Conservation (phyloP, 805 yeast genomes). For the Candida loeiensis region DNA sequence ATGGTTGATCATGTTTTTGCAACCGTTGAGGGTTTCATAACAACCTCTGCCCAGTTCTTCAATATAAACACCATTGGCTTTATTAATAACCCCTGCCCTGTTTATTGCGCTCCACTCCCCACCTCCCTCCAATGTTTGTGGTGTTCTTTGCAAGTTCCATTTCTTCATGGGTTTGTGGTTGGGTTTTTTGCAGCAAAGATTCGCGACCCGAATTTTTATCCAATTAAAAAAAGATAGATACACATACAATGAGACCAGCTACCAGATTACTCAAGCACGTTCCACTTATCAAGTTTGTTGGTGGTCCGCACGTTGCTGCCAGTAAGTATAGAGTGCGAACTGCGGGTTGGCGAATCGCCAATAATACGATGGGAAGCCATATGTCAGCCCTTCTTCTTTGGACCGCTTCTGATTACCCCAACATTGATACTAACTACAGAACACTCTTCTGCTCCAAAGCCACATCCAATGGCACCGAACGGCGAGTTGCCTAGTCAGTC, state of each 20-base stretch:
- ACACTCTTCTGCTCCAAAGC: conserved; percentile 22
- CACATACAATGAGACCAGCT: conserved; percentile 29
- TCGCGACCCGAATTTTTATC: not conserved
- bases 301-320: conserved; percentile 62
- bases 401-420: not conserved
- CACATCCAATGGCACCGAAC: conserved; percentile 42
- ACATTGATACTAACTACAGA: conserved; percentile 11
- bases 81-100: no score
- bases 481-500: conserved; percentile 38
- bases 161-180: not conserved
- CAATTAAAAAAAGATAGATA: conserved; percentile 1
- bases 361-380: conserved; percentile 1
- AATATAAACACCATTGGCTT: no score
- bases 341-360: no score
- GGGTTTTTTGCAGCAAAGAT: not conserved
- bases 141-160: not conserved
- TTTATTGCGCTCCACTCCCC: no score
- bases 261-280: conserved; percentile 40
- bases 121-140: no score
- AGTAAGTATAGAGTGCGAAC: no score
- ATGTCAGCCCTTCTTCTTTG: not conserved
- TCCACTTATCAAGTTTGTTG: conserved; percentile 83
- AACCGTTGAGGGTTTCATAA: no score
- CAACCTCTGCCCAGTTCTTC: no score
- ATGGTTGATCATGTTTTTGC: no score